These are phyloP conservation scores for Paspalum notatum DNA, from an alignment of 176 grass and related monocot species.

Conservation along the genomic window DNA sequence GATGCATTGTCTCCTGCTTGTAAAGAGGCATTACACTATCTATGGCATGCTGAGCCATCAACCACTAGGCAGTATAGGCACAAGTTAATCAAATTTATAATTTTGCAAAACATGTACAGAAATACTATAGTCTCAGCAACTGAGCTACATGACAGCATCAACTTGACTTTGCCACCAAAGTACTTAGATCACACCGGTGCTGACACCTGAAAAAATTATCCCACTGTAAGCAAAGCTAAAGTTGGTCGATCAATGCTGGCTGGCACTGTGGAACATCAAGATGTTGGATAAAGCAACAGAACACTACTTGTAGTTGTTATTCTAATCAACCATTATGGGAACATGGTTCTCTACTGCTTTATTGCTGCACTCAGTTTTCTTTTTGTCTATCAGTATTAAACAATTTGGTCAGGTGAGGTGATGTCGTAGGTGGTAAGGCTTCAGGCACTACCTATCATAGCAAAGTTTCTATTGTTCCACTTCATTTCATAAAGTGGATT, in stretches of 20 bases:
- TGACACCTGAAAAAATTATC: constrained; percentile 21
- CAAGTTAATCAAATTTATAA: constrained; percentile 16
- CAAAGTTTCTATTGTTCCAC: neutral
- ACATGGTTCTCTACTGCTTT: constrained; percentile 12
- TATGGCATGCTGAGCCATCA: constrained; percentile 35
- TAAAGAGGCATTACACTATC: constrained; percentile 11
- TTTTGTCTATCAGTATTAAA: constrained; percentile 10
- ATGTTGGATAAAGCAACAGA: constrained; percentile 37
- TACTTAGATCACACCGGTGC: constrained; percentile 24
- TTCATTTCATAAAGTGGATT: neutral
- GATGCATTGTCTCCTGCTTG: neutral
- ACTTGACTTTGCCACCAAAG: constrained; percentile 7
- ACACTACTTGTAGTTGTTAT: neutral
- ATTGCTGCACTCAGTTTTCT: neutral
- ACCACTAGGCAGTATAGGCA: constrained; percentile 1
- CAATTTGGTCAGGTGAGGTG: neutral
- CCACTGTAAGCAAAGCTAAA: constrained; percentile 34
- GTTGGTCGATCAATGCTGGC: constrained; percentile 10
- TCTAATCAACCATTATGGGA: constrained; percentile 15
- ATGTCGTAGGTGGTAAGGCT: neutral
- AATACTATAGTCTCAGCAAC: constrained; percentile 34
- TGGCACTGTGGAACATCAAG: constrained; percentile 23
- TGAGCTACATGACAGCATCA: constrained; percentile 29
- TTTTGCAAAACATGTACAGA: neutral
- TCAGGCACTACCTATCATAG: constrained; percentile 1